Base-by-base conservation (phyloP, 345 rosid species). In the Fremontodendron californicum region DNA sequence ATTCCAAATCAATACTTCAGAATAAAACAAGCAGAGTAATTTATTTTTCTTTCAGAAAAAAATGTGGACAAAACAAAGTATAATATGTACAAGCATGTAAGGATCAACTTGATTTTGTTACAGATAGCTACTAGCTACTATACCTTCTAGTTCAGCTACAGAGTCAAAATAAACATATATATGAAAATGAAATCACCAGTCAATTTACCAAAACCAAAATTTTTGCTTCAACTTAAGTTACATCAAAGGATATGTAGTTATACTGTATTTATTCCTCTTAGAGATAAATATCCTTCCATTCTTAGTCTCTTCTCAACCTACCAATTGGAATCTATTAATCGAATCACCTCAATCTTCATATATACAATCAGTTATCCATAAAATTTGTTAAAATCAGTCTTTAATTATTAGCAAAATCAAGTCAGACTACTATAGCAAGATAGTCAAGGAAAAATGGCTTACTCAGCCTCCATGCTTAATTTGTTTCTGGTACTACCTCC, bases 391-490 rank as follows among this genome's bases (percentile, higher is more conserved):
- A 27, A 58, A 48, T 4, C 63, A 71, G 61, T 16, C n/a, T n/a
- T n/a, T n/a, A n/a, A n/a, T n/a, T 51, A 33, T 48, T 45, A 48
- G 5, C 58, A 75, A 43, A 42, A 27, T 57, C 67, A 58, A 74
- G 68, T 42, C 58, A 52, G 55, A 46, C 27, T 40, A 10, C 55
- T 43, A 75, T 73, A 35, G 55, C 52, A 77, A 73, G 64, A 74
- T 54, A 79, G 71, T 67, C 73, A 39, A 75, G 58, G 78, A 52
- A 52, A 57, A 54, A 63, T 67, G 74, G 72, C 94, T 78, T 95
- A 95, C 99, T 93, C 91, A 27, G 85, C 81, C 85, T 90, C 98
- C 82, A 83, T 75, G 85, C 79, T 93, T 86, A 95, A 85, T 86
- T 89, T 95, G 82, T 84, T 86, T 85, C 98, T 89, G 79, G 86